Evolutionary conservation across 148 eudicot species (phyloP).

Genomic region (Rhododendron ferrugineum): DNA sequence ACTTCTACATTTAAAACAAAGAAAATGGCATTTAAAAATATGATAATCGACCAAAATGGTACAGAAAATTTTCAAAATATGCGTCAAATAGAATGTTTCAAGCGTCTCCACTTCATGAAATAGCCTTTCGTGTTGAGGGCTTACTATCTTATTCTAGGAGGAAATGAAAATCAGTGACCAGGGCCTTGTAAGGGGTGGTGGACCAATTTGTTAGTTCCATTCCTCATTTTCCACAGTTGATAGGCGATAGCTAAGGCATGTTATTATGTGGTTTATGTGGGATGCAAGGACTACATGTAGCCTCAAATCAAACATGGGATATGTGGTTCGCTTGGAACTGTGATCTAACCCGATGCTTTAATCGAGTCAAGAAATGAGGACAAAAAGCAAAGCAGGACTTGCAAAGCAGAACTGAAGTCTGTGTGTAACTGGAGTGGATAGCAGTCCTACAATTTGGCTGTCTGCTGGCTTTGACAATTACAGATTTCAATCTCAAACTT

Average conservation of each 20-base stretch:
- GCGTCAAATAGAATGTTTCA: neutral
- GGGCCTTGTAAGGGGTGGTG: neutral
- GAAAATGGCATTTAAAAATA: neutral
- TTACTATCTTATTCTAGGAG: neutral
- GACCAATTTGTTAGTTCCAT: neutral
- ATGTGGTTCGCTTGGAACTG: neutral
- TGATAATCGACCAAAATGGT: neutral
- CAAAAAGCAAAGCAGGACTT: neutral
- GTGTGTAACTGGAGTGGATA: neutral
- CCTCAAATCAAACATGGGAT: neutral
- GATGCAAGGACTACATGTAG: neutral
- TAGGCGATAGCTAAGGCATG: neutral
- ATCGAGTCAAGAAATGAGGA: neutral
- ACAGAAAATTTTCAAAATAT: neutral
- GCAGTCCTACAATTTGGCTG: neutral
- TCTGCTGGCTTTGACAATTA: neutral
- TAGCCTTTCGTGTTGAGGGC: neutral
- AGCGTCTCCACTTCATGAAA: neutral
- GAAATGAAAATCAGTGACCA: neutral
- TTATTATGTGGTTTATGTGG: neutral
- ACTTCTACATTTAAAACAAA: neutral
- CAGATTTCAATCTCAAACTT: neutral
- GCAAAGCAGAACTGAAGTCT: neutral
- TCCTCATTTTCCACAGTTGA: neutral
- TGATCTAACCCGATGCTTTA: neutral